Conservation (phyloP, 352 stramenopile genomes). For the Pythium aristosporum region DNA sequence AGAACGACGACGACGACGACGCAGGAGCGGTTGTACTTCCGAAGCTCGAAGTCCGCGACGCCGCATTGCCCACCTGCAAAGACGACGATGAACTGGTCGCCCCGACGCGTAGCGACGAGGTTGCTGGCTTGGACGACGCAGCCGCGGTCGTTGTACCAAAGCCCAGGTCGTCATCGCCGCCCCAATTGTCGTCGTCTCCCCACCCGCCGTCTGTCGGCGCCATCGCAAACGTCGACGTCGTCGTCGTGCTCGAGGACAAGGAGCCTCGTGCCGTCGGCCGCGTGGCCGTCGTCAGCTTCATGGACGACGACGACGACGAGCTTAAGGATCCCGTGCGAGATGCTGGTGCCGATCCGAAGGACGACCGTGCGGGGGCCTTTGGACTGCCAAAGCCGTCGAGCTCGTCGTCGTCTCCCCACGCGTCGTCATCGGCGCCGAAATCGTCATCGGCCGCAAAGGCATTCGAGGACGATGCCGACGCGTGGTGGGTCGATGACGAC, state of each 20-base stretch:
- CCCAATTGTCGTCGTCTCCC: conserved; percentile 75
- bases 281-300: conserved; percentile 56
- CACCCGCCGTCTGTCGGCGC: conserved; percentile 37
- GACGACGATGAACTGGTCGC: conserved; percentile 3
- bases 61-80: conserved; percentile 6
- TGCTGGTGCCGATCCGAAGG: conserved; percentile 31
- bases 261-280: conserved; percentile 1
- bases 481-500: not conserved
- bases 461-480: conserved; percentile 32
- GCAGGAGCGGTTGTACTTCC: conserved; percentile 11
- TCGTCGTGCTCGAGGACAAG: conserved; percentile 1
- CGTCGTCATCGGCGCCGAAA: conserved; percentile 49
- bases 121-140: not conserved
- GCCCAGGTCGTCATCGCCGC: conserved; percentile 23
- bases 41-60: conserved; percentile 19
- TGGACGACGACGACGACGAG: conserved; percentile 43
- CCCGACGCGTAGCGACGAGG: not conserved
- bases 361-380: conserved; percentile 26
- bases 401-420: conserved; percentile 64
- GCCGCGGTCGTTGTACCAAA: not conserved
- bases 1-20: conserved; percentile 20
- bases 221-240: conserved; percentile 32
- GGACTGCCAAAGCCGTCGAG: conserved; percentile 50
- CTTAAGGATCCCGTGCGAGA: conserved; percentile 22
- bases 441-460: conserved; percentile 43